Percentiles rank a stretch among this genome's conserved stretches.
phyloP scores from a whole-genome alignment of 352 stramenopile species.

The Globisporangium paddicum region DNA sequence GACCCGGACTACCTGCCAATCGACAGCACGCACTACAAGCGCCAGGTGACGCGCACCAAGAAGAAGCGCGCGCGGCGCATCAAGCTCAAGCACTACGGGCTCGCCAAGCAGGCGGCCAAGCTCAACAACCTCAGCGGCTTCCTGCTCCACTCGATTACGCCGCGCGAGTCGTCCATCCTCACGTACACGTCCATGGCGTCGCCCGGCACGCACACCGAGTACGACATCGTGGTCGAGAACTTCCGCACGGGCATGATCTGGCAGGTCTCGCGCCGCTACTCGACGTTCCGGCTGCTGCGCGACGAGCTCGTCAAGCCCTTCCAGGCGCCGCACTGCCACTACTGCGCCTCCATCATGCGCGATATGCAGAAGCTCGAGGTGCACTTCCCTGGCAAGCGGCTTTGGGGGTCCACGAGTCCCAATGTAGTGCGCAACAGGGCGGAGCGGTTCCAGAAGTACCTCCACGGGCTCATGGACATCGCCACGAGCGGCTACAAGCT shows the following conservation, averaged over 20 bases:
- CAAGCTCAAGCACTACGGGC: conserved; percentile 19
- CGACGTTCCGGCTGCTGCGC: conserved; percentile 54
- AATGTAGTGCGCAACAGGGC: conserved; percentile 38
- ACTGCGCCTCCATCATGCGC: conserved; percentile 45
- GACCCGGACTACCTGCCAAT: conserved; percentile 19
- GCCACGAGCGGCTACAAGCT: conserved; percentile 45
- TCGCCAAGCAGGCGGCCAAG: conserved; percentile 18
- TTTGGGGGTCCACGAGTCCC: conserved; percentile 52
- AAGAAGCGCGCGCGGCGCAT: conserved; percentile 15
- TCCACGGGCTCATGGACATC: conserved; percentile 49
- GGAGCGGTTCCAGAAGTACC: conserved; percentile 49
- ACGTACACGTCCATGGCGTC: conserved; percentile 41
- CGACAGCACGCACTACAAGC: conserved; percentile 16
- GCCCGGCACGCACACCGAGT: conserved; percentile 53
- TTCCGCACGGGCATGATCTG: conserved; percentile 44
- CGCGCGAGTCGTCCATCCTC: conserved; percentile 42
- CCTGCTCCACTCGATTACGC: conserved; percentile 56
- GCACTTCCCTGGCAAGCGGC: conserved; percentile 48
- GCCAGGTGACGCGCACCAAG: conserved; percentile 5
- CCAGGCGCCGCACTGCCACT: conserved; percentile 48
- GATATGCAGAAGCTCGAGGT: conserved; percentile 39
- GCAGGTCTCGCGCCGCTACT: conserved; percentile 67
- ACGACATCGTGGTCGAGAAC: conserved; percentile 59
- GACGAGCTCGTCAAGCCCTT: conserved; percentile 52
- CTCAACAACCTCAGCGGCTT: conserved; percentile 50